Evolutionary conservation across 257 asterid species (phyloP), one percentile per base, ranked within the genome.

Genomic region (Penstemon barbatus): DNA sequence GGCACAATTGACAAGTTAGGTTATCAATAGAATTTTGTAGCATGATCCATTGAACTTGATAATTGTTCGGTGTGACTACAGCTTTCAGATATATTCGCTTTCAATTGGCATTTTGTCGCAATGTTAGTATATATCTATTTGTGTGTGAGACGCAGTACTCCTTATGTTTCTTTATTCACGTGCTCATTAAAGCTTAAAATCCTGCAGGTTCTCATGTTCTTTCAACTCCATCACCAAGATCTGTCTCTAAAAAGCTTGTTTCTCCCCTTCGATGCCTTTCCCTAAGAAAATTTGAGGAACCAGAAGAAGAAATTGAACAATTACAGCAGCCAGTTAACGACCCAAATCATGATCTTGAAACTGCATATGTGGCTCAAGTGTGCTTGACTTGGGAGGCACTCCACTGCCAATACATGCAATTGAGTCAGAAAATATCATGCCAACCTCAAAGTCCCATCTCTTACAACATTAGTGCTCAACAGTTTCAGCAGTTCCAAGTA

Each of bases 351-450:
- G 95, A 90, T 75, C 89, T 90, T 58, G 99, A 93, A 80, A 84
- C 89, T 65, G 88, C 96, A 18, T 93, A 93, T 66, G 95, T 87
- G 49, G 96, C 88, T 75, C 99, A 87, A 71, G 55, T 84, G 78
- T 93, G 97, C 90, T 81, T 90, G 87, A 84, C 97, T n/a, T 93
- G 99, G 99, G 99, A 93, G 77, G 87, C 88, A 13, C 90, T 90
- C 71, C 96, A 93, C 74, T 90, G 91, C 80, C 96, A 93, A 61
- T 89, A 90, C 83, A 83, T 96, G 36, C 96, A 87, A 76, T 72
- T 93, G 80, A 80, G 78, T 80, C 96, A 90, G 83, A 88, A 87
- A 80, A 79, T 87, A 62, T 78, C 83, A 52, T 71, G 72, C 79
- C 86, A 81, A 48, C 86, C 89, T 44, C 87, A 84, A 61, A 83